Evolutionary conservation across 163 green algal genomes (phyloP).

Genomic region (Volvox carteri): DNA sequence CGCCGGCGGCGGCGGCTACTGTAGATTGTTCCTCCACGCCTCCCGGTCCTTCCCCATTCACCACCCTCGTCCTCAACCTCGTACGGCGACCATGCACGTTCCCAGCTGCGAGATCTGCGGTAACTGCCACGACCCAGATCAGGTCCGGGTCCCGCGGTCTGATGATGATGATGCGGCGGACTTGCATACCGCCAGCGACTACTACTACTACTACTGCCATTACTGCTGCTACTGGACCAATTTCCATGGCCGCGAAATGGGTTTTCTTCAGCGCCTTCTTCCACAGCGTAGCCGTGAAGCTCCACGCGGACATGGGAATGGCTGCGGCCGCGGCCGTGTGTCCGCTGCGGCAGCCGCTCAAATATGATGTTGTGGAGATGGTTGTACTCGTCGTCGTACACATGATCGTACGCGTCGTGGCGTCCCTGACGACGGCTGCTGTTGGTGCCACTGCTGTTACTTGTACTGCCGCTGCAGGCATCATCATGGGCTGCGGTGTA

Average conservation of each 20-base stretch:
- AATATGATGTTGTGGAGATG: conserved; percentile 42
- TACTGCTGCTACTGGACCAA: not conserved
- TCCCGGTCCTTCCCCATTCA: not conserved
- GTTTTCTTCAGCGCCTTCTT: not conserved
- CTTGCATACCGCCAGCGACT: not conserved
- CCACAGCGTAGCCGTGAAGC: not conserved
- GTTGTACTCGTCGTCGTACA: conserved; percentile 1
- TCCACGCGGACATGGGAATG: not conserved
- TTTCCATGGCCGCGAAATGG: not conserved
- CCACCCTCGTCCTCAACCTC: not conserved
- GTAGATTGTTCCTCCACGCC: not conserved
- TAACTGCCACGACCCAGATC: not conserved
- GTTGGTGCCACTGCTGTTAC: not conserved
- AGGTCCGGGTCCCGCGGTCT: not conserved
- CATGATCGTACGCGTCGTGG: not conserved
- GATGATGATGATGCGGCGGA: not conserved
- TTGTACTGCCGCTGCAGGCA: not conserved
- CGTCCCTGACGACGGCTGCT: not conserved
- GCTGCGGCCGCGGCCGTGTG: too few species aligned
- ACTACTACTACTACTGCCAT: not conserved
- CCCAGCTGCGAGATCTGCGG: not conserved
- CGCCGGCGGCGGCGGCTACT: not conserved
- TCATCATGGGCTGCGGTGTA: too few species aligned
- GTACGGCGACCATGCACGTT: not conserved
- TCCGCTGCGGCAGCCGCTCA: not conserved